Conservation (phyloP, 2,329 filamentous ascomycete species). For the Orbilia javanica region DNA sequence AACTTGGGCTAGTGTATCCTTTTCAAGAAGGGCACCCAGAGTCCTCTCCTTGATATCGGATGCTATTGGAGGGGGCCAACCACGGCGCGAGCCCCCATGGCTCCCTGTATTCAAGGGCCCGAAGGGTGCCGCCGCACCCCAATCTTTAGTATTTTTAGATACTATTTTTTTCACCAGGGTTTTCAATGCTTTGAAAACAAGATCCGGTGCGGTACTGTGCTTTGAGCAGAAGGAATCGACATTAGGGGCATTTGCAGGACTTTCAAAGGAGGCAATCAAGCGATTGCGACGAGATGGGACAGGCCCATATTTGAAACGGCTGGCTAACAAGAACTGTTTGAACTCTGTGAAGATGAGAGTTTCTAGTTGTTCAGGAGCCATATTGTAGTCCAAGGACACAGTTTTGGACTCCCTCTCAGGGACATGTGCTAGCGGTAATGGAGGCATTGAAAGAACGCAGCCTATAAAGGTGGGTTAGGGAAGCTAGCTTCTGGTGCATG, state of each 20-base stretch:
- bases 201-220: neutral
- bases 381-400: neutral
- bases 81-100: too few relatives aligned
- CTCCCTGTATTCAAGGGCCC: too few relatives aligned
- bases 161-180: neutral
- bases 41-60: neutral
- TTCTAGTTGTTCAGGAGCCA: neutral
- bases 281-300: neutral
- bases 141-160: neutral
- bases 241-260: neutral
- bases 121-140: too few relatives aligned
- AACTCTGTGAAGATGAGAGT: constrained; percentile 20
- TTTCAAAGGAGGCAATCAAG: constrained; percentile 5
- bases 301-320: constrained; percentile 5
- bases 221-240: constrained; percentile 26
- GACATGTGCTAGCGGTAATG: too few relatives aligned
- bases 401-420: neutral
- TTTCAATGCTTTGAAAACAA: neutral
- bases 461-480: neutral
- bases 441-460: neutral
- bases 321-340: constrained; percentile 7
- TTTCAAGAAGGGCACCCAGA: neutral
- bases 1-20: neutral
- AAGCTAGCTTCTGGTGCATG: neutral
- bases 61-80: neutral